These are phyloP conservation scores for Lactuca sativa DNA, from an alignment of 129 eudicot species.

Conservation along the genomic window DNA sequence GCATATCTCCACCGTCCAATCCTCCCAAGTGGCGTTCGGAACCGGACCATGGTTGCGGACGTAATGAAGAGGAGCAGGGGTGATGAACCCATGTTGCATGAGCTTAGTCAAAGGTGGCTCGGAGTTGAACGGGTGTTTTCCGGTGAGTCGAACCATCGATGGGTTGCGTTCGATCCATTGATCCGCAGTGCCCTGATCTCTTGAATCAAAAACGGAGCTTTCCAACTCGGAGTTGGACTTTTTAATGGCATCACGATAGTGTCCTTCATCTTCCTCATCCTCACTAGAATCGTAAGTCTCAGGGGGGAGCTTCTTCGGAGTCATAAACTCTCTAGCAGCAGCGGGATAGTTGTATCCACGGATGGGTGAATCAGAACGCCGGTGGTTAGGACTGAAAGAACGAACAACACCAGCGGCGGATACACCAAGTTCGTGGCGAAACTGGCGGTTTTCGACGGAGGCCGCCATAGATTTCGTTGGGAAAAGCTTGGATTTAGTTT, in stretches of 20 bases:
- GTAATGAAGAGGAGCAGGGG: slow-evolving; percentile 88
- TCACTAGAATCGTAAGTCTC: slow-evolving; percentile 40
- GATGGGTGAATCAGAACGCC: slow-evolving; percentile 62
- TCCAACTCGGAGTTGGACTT: slow-evolving; percentile 60
- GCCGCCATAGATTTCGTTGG: slow-evolving; percentile 60
- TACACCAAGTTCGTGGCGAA: slow-evolving; percentile 43
- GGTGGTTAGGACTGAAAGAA: slow-evolving; percentile 36
- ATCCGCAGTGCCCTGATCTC: slow-evolving; percentile 80
- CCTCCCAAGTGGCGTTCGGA: slow-evolving; percentile 59
- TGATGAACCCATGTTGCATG: slow-evolving; percentile 96
- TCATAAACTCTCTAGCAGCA: slow-evolving; percentile 9
- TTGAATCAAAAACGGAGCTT: slow-evolving; percentile 48
- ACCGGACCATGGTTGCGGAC: slow-evolving; percentile 93
- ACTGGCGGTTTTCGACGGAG: slow-evolving; percentile 80
- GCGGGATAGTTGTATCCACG: slow-evolving; percentile 31
- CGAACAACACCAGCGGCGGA: slow-evolving; percentile 35
- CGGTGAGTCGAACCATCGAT: slow-evolving; percentile 82
- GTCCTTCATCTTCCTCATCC: slow-evolving; percentile 30
- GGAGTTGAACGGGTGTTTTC: slow-evolving; percentile 92
- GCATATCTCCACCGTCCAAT: slow-evolving; percentile 81
- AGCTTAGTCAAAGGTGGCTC: slow-evolving; percentile 83
- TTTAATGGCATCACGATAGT: slow-evolving; percentile 34
- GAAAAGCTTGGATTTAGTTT: background rate
- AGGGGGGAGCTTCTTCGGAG: background rate
- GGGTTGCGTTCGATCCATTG: slow-evolving; percentile 80